phyloP scores from a whole-genome alignment of 176 grass and related monocot genomes.

The Oryza glaberrima region DNA sequence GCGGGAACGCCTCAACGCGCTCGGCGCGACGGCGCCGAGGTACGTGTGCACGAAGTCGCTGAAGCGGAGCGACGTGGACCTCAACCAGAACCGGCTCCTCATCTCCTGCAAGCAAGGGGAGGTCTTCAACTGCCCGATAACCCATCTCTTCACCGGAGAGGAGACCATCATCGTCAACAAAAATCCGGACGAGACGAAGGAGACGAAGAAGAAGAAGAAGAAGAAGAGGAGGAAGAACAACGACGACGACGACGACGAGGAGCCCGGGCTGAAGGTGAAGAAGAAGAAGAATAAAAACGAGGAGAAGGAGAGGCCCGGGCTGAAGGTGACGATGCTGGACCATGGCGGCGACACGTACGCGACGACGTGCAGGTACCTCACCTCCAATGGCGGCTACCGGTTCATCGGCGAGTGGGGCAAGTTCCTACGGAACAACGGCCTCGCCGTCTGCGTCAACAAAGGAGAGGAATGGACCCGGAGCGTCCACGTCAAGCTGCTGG shows the following conservation, averaged over 20 bases:
- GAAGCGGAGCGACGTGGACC: background rate
- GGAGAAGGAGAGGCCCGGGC: background rate
- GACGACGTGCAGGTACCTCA: slow-evolving; percentile 1
- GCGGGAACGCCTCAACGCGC: background rate
- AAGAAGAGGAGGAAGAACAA: too few relatives aligned
- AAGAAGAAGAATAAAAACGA: too few relatives aligned
- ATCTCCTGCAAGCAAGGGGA: background rate
- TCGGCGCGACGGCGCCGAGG: background rate
- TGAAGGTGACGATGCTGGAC: background rate
- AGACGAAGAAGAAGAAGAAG: too few relatives aligned
- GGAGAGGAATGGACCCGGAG: background rate
- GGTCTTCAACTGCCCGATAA: background rate
- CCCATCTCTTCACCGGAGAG: background rate
- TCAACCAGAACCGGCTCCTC: slow-evolving; percentile 38
- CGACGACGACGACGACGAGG: too few relatives aligned
- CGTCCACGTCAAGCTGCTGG: background rate
- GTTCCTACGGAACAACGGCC: background rate
- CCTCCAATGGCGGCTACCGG: slow-evolving; percentile 21
- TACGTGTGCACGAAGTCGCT: slow-evolving; percentile 12
- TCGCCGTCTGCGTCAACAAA: background rate
- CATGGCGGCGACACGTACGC: background rate
- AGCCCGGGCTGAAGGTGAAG: background rate
- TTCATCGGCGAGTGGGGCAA: background rate
- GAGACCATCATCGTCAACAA: background rate
- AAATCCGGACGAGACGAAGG: too few relatives aligned